Evolutionary conservation across 2,329 filamentous ascomycete genomes (phyloP), one percentile per base, ranked within the genome.

Genomic region (Raffaelea albimanens): DNA sequence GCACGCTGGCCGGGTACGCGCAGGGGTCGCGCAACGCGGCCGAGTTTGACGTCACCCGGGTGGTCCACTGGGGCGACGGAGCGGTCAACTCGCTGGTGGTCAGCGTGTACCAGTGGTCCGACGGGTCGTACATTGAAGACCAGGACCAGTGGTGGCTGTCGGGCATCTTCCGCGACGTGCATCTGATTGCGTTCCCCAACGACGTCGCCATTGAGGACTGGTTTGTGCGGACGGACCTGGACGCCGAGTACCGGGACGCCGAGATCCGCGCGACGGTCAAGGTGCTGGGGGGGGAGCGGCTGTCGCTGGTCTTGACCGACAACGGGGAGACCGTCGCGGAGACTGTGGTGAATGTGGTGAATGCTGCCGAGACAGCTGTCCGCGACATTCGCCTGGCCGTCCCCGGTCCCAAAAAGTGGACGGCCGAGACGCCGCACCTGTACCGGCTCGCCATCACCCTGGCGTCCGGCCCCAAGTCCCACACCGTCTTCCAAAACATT

Each of bases 71-170:
- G 25, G 25, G 25, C 25, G 62, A 53, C 18, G 65, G 56, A 3
- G 58, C 13, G 34, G 7, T 63, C 33, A 85, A 84, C 51, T 70
- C 70, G 39, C 58, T 87, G 1, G 69, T 73, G 10, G 78, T 86
- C 1, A 68, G 73, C n/a, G 83, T 86, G 0, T 86, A 86, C 52
- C 80, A 85, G 57, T 84, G 77, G 68, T 84, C 73, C 11, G 81
- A 85, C 53, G 82, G 78, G 2, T 76, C 76, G 0, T 85, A 85
- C 54, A 80, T 85, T 31, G 82, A 86, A 59, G 80, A 85, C 47
- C 79, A 81, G 55, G 80, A 85, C 58, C 79, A 83, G 57, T 85
- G 81, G 81, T 80, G 79, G 75, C 62, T 83, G 5, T 80, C 75
- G 20, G 75, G 75, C 5, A 85, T 85, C 36, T 86, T 83, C 57